A percentile compares a stretch with the other conserved stretches of the same genome.
Evolutionary conservation across 2,329 filamentous ascomycete species (phyloP).

Genomic region (Botryotinia globosa): DNA sequence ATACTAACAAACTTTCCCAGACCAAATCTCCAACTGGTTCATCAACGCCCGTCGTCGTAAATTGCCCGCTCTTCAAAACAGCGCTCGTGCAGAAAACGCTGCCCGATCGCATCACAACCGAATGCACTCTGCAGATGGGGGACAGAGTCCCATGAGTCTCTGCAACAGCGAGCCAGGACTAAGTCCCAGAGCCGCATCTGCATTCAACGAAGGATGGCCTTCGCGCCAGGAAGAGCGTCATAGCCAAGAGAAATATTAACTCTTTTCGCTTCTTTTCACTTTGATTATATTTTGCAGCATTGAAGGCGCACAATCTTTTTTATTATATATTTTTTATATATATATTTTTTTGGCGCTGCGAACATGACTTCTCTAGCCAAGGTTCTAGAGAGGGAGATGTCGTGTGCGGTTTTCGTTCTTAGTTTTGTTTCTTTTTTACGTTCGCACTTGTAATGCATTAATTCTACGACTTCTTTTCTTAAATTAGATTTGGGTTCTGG

Average conservation of each 20-base stretch:
- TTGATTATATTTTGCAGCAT: neutral
- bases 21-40: slow-evolving; percentile 78
- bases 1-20: slow-evolving; percentile 38
- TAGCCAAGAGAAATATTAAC: neutral
- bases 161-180: neutral
- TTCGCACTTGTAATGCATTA: neutral
- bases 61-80: slow-evolving; percentile 43
- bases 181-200: neutral
- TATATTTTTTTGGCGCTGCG: neutral
- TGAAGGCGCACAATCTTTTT: neutral
- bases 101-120: slow-evolving; percentile 27
- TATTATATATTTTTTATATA: no score
- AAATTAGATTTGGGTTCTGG: neutral
- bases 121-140: slow-evolving; percentile 11
- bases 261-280: neutral
- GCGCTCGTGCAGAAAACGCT: slow-evolving; percentile 36
- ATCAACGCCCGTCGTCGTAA: slow-evolving; percentile 72
- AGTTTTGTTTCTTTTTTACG: neutral
- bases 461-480: neutral
- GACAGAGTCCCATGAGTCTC: slow-evolving; percentile 1
- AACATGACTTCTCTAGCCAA: neutral
- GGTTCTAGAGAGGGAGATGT: no score
- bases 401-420: neutral
- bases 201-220: neutral
- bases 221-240: neutral